Base-by-base conservation (phyloP, 805 yeast species). In the Candida awuae region DNA sequence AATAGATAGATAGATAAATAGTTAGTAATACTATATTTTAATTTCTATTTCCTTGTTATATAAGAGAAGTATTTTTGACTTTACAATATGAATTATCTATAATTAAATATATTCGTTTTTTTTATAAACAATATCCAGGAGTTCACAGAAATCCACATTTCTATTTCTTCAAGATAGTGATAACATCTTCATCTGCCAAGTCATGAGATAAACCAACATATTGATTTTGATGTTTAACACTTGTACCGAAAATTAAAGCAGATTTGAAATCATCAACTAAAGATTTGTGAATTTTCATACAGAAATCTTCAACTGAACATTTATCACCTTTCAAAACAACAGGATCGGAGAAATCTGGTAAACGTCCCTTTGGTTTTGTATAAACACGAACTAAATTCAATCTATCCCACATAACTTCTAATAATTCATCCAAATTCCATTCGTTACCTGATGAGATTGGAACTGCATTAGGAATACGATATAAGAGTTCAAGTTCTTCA, bases 191-290 rank as follows among this genome's bases (percentile, higher is more conserved):
- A 63, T 92, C 99, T 63, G 80, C 83, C 52, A 92, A 68, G 10
- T 61, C 68, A 65, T 92, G 98, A 34, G 72, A 62, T 50, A 92
- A 69, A 21, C 98, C 98, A 34, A 90, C 97, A 50, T 80, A 77
- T 66, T 92, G 98, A 13, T 97, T 97, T 63, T 90, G 97, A 61
- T 92, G 98, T 67, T 92, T 92, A 38, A 90, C 97, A 58, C 94
- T 83, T 22, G 83, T 74, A 27, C 99, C 99, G 56, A 70, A 92
- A 1, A 92, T 98, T 45, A 86, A 73, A 1, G 98, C 98, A 51
- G 77, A 81, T 63, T 86, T 83, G 64, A 92, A 92, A 55, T 92
- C 95, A 31, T 83, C 94, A 29, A 92, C 94, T 57, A 92, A 70
- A 29, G 90, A 79, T 66, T 90, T 92, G 69, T 92, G 99, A 52